phyloP scores from a whole-genome alignment of 352 stramenopile species.

The Phytophthora colocasiae region DNA sequence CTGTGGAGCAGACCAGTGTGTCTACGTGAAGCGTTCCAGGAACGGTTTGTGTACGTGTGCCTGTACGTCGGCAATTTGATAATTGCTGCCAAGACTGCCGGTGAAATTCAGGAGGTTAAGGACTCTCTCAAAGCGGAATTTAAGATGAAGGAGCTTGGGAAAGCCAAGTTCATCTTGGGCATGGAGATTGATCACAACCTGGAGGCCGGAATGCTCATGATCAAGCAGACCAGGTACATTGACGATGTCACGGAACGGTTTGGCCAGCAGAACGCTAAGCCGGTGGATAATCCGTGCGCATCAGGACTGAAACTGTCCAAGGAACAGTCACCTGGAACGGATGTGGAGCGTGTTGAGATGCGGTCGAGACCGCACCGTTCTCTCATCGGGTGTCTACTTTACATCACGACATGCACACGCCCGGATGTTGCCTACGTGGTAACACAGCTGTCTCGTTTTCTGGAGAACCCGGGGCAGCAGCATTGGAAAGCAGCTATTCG shows the following conservation, averaged over 20 bases:
- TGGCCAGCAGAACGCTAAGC: constrained; percentile 17
- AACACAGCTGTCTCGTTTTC: too few species aligned
- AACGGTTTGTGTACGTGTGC: constrained; percentile 20
- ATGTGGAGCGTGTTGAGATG: constrained; percentile 3
- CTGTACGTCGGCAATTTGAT: constrained; percentile 17
- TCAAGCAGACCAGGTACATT: constrained; percentile 34
- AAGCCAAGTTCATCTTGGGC: constrained; percentile 23
- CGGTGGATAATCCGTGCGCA: constrained; percentile 5
- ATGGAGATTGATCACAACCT: constrained; percentile 34
- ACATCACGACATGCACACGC: constrained; percentile 6
- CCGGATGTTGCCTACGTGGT: constrained; percentile 1
- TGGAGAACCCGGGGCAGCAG: too few species aligned
- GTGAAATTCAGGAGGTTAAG: constrained; percentile 20
- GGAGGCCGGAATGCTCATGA: constrained; percentile 8
- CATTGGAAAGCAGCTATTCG: too few species aligned
- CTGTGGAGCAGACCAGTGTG: constrained; percentile 21
- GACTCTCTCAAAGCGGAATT: constrained; percentile 4
- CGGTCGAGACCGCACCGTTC: constrained; percentile 11
- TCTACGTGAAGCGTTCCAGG: constrained; percentile 23
- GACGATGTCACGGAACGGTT: constrained; percentile 20
- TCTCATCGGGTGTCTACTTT: too few species aligned
- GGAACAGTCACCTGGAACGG: constrained; percentile 6
- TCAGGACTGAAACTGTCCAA: constrained; percentile 8
- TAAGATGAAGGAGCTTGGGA: constrained; percentile 22
- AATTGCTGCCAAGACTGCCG: constrained; percentile 16